Evolutionary conservation across 495 filamentous ascomycete genomes (phyloP).

Genomic region (Podospora pseudocomata): DNA sequence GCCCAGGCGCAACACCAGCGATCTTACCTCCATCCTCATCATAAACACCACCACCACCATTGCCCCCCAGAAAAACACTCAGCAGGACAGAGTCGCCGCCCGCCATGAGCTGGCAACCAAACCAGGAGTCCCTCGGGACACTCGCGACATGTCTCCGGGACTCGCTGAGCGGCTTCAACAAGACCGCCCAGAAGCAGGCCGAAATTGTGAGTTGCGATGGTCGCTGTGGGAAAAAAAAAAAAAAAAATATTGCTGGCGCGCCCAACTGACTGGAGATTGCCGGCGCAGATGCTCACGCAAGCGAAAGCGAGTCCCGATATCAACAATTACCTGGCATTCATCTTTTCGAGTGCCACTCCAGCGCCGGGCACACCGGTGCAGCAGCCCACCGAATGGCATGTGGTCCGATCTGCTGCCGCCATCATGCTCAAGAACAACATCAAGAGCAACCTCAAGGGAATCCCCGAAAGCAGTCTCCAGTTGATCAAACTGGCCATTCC

Average conservation of each 20-base stretch:
- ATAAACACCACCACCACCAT: neutral
- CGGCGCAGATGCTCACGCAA: slow-evolving; percentile 80
- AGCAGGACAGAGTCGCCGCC: slow-evolving; percentile 17
- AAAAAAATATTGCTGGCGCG: neutral
- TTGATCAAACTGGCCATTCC: slow-evolving; percentile 78
- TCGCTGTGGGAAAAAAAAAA: neutral
- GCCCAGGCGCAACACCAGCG: neutral
- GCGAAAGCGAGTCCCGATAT: slow-evolving; percentile 89
- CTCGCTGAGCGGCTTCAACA: slow-evolving; percentile 80
- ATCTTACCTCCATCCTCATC: slow-evolving; percentile 17
- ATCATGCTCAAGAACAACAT: slow-evolving; percentile 96
- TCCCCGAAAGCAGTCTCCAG: slow-evolving; percentile 62
- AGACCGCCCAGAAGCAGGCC: slow-evolving; percentile 76
- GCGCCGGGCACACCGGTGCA: slow-evolving; percentile 56
- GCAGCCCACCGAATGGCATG: slow-evolving; percentile 56
- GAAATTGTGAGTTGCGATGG: slow-evolving; percentile 50
- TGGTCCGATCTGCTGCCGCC: slow-evolving; percentile 79
- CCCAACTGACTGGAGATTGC: neutral
- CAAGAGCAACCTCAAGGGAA: slow-evolving; percentile 62
- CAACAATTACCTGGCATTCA: slow-evolving; percentile 92
- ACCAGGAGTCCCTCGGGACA: slow-evolving; percentile 79
- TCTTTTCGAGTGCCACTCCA: slow-evolving; percentile 68
- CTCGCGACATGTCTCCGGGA: slow-evolving; percentile 85
- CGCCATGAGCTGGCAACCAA: slow-evolving; percentile 89
- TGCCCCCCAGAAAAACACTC: neutral